Base-by-base conservation (phyloP, 192 early-diverging fungal species). In the Dissophora ornata region DNA sequence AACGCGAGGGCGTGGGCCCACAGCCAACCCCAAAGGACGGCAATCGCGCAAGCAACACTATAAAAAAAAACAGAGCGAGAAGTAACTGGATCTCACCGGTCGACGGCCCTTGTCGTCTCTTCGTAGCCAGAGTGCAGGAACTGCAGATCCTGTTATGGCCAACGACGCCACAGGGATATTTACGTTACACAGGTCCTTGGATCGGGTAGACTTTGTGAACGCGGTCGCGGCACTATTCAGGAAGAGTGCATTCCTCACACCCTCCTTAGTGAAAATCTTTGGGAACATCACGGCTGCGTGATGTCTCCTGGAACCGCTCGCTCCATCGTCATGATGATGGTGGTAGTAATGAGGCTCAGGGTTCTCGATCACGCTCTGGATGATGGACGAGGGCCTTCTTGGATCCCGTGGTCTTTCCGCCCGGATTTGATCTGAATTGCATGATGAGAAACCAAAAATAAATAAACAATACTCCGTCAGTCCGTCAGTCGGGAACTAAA, bases 81-180 rank as follows among this genome's bases (percentile, higher is more conserved):
- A 66, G 4, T n/a, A 41, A 45, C n/a, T n/a, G 28, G 47, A 56
- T 28, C 57, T 49, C 77, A 82, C 81, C 24, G 81, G 57, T 51
- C 68, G 75, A 61, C 74, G 64, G 0, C 69, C 69, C 47, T 74
- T 82, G 52, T 71, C 36, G 41, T 82, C 81, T 55, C 57, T 61
- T 65, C 65, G 57, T 2, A 68, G 18, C 64, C 64, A 82, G 19
- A 82, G 77, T 13, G 66, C 70, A 33, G 75, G 81, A 28, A 79
- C 56, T 32, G 68, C 49, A 5, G 52, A 60, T 28, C 63, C 71
- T 34, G 46, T 45, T 10, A 77, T 46, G 0, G 50, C 63, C 29
- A 77, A 26, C 28, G 49, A 25, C 3, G 53, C 25, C 1, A 55
- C 34, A 28, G 63, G 51, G 1, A 62, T 22, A 30, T 77, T 51